Evolutionary conservation across 352 stramenopile species (phyloP).

Genomic region (Phytophthora sp.): DNA sequence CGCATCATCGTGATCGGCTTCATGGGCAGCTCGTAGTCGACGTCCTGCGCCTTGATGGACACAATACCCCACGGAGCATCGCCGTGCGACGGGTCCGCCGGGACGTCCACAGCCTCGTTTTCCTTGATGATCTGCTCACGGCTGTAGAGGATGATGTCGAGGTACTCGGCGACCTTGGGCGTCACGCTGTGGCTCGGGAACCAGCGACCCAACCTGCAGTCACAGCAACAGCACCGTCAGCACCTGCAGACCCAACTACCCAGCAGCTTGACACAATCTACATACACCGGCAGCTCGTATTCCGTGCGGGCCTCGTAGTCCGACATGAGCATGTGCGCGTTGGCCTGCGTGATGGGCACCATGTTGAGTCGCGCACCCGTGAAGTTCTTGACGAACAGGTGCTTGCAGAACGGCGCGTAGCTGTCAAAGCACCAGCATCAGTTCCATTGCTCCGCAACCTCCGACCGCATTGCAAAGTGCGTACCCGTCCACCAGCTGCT

Average conservation of each 20-base stretch:
- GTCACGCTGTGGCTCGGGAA: conserved; percentile 93
- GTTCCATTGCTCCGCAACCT: not conserved
- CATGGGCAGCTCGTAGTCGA: conserved; percentile 97
- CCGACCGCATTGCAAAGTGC: not conserved
- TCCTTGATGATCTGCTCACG: conserved; percentile 97
- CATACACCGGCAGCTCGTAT: conserved; percentile 94
- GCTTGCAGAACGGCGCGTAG: conserved; percentile 99
- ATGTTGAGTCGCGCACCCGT: conserved; percentile 88
- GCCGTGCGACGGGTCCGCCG: conserved; percentile 45
- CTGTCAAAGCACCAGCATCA: conserved; percentile 33
- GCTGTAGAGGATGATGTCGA: conserved; percentile 99
- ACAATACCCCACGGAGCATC: conserved; percentile 94
- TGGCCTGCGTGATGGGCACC: conserved; percentile 94
- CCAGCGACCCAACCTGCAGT: conserved; percentile 75
- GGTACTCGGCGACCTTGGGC: conserved; percentile 90
- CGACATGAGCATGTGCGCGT: conserved; percentile 91
- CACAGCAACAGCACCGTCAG: not conserved
- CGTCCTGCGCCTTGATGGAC: conserved; percentile 97
- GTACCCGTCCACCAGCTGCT: conserved; percentile 77
- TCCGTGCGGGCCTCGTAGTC: conserved; percentile 94
- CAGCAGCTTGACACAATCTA: not conserved
- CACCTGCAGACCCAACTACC: not conserved
- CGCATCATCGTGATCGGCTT: conserved; percentile 98
- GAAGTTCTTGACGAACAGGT: conserved; percentile 98
- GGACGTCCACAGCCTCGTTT: conserved; percentile 84